Evolutionary conservation across 164 flowering plant genomes (phyloP).

Genomic region (Annona squamosa): DNA sequence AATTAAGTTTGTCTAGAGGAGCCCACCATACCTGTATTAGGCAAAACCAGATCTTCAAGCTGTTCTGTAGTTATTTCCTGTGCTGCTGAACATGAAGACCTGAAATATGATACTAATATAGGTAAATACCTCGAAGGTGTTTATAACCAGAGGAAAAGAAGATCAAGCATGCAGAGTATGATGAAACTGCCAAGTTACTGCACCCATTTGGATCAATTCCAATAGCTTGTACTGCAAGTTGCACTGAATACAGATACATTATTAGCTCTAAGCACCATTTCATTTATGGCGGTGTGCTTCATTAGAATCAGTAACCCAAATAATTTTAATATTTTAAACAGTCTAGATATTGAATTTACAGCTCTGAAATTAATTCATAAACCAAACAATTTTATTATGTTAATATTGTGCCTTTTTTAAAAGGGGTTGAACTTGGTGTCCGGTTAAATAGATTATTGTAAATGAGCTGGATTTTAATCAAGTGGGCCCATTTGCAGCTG

Average conservation of each 20-base stretch:
- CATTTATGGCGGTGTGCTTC: too few species aligned
- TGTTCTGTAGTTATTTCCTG: conserved; percentile 50
- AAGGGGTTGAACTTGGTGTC: too few species aligned
- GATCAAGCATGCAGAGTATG: not conserved
- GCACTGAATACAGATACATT: not conserved
- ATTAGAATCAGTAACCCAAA: too few species aligned
- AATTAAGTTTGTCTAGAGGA: not conserved
- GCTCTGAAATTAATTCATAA: too few species aligned
- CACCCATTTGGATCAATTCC: not conserved
- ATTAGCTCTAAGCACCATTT: too few species aligned
- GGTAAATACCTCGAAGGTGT: not conserved
- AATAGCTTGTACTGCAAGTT: not conserved
- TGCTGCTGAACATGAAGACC: conserved; percentile 61
- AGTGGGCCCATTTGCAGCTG: too few species aligned
- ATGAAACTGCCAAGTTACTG: not conserved
- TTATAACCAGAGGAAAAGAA: not conserved
- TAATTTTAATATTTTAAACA: too few species aligned
- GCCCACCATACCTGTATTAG: conserved; percentile 3
- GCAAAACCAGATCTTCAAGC: conserved; percentile 36
- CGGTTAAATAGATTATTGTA: too few species aligned
- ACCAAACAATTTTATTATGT: too few species aligned
- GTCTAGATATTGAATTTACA: too few species aligned
- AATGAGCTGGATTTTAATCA: too few species aligned
- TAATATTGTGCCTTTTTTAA: too few species aligned
- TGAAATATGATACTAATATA: conserved; percentile 14